Conservation (phyloP, 2,329 filamentous ascomycete species). For the Ophiocordyceps robertsii region DNA sequence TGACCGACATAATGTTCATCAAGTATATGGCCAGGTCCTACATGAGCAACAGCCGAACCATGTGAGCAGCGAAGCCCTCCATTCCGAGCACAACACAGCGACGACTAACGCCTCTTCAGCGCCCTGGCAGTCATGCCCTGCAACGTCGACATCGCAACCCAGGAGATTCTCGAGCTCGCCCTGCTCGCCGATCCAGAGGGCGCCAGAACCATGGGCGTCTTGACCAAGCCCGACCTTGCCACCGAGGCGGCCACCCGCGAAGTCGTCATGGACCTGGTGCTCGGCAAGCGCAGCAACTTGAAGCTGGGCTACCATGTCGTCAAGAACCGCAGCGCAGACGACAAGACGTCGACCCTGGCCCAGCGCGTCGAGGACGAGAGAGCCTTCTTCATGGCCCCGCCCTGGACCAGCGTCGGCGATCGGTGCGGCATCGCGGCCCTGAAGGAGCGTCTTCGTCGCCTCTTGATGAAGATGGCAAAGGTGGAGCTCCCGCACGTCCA, state of each 20-base stretch:
- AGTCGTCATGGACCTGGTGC: slow-evolving; percentile 26
- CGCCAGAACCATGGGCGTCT: slow-evolving; percentile 28
- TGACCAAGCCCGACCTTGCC: slow-evolving; percentile 49
- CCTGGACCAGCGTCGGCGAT: slow-evolving; percentile 20
- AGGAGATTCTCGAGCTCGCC: slow-evolving; percentile 24
- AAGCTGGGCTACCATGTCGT: slow-evolving; percentile 35
- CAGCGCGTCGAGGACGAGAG: slow-evolving; percentile 19
- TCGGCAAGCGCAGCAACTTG: slow-evolving; percentile 24
- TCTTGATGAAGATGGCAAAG: slow-evolving; percentile 27
- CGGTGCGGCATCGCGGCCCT: slow-evolving; percentile 22
- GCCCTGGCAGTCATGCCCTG: slow-evolving; percentile 31
- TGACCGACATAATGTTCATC: slow-evolving; percentile 29
- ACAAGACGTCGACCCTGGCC: slow-evolving; percentile 15
- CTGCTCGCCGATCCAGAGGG: slow-evolving; percentile 24
- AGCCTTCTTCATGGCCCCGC: slow-evolving; percentile 20
- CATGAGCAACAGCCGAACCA: slow-evolving; percentile 31
- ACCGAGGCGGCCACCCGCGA: slow-evolving; percentile 23
- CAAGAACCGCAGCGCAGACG: slow-evolving; percentile 32
- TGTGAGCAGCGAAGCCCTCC: slow-evolving; percentile 9
- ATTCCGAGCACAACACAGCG: neutral
- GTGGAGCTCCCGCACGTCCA: slow-evolving; percentile 22
- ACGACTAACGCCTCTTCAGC: slow-evolving; percentile 3
- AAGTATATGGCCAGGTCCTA: slow-evolving; percentile 32
- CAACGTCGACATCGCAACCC: slow-evolving; percentile 25
- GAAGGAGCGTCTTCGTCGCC: slow-evolving; percentile 17